A percentile compares a stretch with the other conserved stretches of the same genome.
Evolutionary conservation across 768 basidiomycete genomes (phyloP).

Genomic region (Antrodiella citrinella): DNA sequence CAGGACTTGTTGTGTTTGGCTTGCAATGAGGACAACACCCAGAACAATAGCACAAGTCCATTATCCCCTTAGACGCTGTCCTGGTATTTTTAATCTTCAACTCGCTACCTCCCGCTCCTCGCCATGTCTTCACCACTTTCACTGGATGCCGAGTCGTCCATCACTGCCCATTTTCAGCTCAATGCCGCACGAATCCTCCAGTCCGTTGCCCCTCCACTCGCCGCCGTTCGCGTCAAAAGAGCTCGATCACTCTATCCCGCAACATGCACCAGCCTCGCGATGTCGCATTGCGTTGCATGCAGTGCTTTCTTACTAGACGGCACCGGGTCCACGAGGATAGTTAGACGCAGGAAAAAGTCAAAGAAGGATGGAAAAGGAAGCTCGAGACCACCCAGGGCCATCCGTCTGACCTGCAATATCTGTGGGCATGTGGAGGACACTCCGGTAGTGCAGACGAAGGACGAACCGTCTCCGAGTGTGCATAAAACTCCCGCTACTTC

Average conservation of each 20-base stretch:
- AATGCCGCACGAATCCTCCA: conserved; percentile 42
- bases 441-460: conserved; percentile 10
- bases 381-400: conserved; percentile 3
- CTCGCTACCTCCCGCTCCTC: no score
- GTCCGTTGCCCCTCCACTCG: conserved; percentile 44
- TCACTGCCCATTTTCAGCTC: conserved; percentile 24
- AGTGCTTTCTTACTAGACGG: conserved; percentile 40
- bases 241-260: conserved; percentile 20
- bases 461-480: conserved; percentile 7
- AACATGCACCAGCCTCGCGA: conserved; percentile 16
- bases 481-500: not conserved
- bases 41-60: not conserved
- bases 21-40: not conserved
- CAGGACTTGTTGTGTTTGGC: not conserved
- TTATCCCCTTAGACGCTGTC: not conserved
- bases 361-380: conserved; percentile 10
- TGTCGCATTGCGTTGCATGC: conserved; percentile 42
- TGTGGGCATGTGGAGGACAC: conserved; percentile 22
- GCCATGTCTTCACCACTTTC: not conserved
- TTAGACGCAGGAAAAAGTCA: conserved; percentile 22
- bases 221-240: conserved; percentile 52
- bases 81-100: not conserved
- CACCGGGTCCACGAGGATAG: conserved; percentile 27
- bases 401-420: conserved; percentile 19
- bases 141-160: not conserved